phyloP scores from a whole-genome alignment of 345 rosid species.

The Salix koriyanagi region DNA sequence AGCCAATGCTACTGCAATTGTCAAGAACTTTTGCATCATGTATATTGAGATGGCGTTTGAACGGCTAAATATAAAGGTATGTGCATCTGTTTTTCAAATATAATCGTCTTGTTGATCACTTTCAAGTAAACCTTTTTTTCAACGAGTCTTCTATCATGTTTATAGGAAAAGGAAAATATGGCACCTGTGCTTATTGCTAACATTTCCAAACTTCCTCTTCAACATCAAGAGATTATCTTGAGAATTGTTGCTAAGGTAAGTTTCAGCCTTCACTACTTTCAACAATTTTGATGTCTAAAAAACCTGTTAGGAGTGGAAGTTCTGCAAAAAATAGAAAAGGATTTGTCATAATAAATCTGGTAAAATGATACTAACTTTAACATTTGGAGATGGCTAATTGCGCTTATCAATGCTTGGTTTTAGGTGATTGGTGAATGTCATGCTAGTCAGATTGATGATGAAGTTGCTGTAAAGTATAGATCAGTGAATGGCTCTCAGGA shows the following conservation, averaged over 20 bases:
- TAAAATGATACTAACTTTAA: too few species aligned
- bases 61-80: conserved; percentile 55
- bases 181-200: conserved; percentile 58
- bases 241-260: conserved; percentile 68
- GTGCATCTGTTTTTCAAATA: conserved; percentile 13
- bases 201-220: conserved; percentile 67
- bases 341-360: too few species aligned
- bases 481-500: conserved; percentile 47
- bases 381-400: neutral
- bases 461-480: conserved; percentile 61
- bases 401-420: conserved; percentile 17
- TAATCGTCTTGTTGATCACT: too few species aligned
- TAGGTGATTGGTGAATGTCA: conserved; percentile 94
- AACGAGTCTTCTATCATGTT: neutral
- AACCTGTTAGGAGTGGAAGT: too few species aligned
- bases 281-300: neutral
- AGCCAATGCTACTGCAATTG: conserved; percentile 60
- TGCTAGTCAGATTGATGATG: conserved; percentile 55
- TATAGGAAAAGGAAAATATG: conserved; percentile 77
- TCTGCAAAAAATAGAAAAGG: too few species aligned
- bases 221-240: conserved; percentile 79
- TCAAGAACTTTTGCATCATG: conserved; percentile 77
- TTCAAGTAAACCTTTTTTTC: too few species aligned
- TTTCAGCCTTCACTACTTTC: conserved; percentile 3
- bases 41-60: conserved; percentile 98